phyloP scores from a whole-genome alignment of 2,329 filamentous ascomycete species.

The Pyricularia pennisetigena region DNA sequence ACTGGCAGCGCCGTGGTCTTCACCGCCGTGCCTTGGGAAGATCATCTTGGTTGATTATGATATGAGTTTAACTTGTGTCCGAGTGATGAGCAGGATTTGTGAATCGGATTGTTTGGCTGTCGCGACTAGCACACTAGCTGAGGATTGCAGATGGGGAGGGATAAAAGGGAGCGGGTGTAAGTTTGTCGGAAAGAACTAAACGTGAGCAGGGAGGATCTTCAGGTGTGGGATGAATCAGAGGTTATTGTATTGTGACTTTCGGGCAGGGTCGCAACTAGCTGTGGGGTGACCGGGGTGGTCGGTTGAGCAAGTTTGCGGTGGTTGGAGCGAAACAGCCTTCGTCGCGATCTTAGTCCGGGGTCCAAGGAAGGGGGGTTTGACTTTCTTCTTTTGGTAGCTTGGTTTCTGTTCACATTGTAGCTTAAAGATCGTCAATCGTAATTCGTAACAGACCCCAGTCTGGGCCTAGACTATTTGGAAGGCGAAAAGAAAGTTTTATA shows the following conservation, averaged over 20 bases:
- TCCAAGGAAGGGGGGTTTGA: background rate
- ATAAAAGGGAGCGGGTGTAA: background rate
- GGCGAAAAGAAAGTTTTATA: background rate
- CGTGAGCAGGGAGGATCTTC: background rate
- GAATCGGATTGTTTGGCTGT: background rate
- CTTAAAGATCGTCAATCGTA: background rate
- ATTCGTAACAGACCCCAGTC: background rate
- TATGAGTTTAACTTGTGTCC: background rate
- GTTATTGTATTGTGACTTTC: background rate
- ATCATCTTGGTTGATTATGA: background rate
- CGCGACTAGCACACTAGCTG: slow-evolving; percentile 1
- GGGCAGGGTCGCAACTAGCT: background rate
- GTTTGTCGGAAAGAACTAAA: background rate
- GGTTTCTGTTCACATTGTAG: background rate
- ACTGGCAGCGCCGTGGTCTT: slow-evolving; percentile 1
- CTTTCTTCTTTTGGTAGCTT: background rate
- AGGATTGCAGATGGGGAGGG: background rate
- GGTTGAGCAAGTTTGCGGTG: slow-evolving; percentile 5
- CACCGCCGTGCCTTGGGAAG: slow-evolving; percentile 7
- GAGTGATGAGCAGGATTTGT: background rate
- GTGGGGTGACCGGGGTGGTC: background rate
- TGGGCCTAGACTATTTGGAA: background rate
- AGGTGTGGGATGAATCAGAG: background rate
- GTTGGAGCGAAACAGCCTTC: slow-evolving; percentile 2
- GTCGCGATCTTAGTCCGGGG: background rate